Evolutionary conservation across 2,329 filamentous ascomycete genomes (phyloP).

Genomic region (Blastomyces emzantsi): DNA sequence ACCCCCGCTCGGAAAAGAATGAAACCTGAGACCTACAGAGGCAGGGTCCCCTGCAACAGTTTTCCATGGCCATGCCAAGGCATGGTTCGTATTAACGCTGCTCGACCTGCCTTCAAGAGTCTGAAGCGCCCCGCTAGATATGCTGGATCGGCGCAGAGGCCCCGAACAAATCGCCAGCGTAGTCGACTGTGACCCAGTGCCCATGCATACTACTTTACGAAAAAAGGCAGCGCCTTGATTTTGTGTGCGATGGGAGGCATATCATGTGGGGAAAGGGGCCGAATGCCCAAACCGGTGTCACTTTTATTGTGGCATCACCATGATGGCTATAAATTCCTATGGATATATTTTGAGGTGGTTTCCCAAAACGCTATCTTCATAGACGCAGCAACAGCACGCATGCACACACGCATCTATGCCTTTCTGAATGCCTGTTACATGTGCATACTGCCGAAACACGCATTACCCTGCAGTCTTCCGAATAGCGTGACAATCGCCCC

Average conservation of each 20-base stretch:
- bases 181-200: neutral
- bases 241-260: neutral
- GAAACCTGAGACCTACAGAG: neutral
- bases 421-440: neutral
- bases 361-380: neutral
- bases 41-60: neutral
- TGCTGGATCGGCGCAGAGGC: neutral
- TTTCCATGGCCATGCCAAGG: neutral
- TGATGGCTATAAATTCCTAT: neutral
- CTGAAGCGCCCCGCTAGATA: conserved; percentile 1
- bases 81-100: neutral
- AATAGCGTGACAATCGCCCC: neutral
- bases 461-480: neutral
- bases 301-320: neutral
- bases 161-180: neutral
- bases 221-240: neutral
- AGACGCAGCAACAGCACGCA: neutral
- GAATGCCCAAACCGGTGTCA: neutral
- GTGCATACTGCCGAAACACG: no score
- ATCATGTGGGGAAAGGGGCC: neutral
- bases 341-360: neutral
- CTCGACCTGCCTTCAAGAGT: no score
- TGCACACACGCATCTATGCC: neutral
- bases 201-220: neutral
- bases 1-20: neutral